Conservation (phyloP, 2,329 filamentous ascomycete genomes). For the Hypoxylon sp. region DNA sequence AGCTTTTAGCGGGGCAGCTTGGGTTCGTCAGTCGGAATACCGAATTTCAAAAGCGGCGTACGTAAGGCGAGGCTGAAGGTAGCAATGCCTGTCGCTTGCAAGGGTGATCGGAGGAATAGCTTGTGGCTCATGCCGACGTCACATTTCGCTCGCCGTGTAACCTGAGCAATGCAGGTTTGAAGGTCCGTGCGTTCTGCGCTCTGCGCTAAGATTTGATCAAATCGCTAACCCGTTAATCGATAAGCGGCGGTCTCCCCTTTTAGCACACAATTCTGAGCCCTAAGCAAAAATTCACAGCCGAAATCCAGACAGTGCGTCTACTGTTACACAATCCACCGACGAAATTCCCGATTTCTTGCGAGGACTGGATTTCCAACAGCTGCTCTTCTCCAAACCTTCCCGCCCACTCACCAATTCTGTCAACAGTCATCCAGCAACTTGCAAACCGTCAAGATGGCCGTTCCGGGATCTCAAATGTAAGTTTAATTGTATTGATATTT, state of each 20-base stretch:
- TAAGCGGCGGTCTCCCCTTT: conserved; percentile 15
- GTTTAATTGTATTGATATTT: conserved; percentile 45
- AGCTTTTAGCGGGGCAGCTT: conserved; percentile 28
- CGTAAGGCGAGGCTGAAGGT: conserved; percentile 37
- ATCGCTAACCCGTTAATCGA: conserved; percentile 37
- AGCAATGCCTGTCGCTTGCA: background rate
- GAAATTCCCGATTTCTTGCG: conserved; percentile 39
- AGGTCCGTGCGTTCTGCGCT: background rate
- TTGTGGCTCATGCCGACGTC: conserved; percentile 42
- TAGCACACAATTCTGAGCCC: conserved; percentile 49
- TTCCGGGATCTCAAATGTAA: conserved; percentile 72
- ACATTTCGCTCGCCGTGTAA: conserved; percentile 9
- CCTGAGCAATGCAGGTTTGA: background rate
- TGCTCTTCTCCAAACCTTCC: conserved; percentile 38
- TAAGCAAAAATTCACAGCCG: conserved; percentile 46
- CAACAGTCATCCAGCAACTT: conserved; percentile 52
- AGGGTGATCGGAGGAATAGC: conserved; percentile 19
- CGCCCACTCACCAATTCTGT: conserved; percentile 50
- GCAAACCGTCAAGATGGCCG: conserved; percentile 68
- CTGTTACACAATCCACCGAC: conserved; percentile 43
- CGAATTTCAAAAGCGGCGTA: background rate
- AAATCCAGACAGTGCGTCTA: conserved; percentile 45
- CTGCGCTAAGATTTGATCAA: conserved; percentile 1
- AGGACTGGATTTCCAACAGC: conserved; percentile 27
- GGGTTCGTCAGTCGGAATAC: conserved; percentile 3